Conservation (phyloP, 1,284 basidiomycete genomes). For the Ustilago crameri region DNA sequence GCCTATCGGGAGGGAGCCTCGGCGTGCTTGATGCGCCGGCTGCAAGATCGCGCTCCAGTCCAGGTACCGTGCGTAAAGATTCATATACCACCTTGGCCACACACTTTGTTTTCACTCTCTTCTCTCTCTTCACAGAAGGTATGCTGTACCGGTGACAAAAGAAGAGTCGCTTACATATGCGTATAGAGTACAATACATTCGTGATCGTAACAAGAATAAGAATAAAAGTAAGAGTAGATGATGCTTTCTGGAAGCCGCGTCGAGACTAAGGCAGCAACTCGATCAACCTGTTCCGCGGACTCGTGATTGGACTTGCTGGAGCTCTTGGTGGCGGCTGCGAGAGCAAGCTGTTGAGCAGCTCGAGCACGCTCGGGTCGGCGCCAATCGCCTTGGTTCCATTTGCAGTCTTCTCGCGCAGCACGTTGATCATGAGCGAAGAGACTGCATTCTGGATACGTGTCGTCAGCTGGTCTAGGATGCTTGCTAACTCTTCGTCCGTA, state of each 20-base stretch:
- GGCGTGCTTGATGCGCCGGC: no score
- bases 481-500: conserved; percentile 63
- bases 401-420: conserved; percentile 31
- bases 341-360: conserved; percentile 31
- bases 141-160: neutral
- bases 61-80: no score
- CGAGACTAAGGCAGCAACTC: conserved; percentile 19
- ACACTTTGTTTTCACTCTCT: no score
- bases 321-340: conserved; percentile 18
- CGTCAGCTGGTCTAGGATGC: conserved; percentile 62
- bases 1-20: no score
- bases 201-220: no score
- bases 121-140: no score
- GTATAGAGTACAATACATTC: conserved; percentile 9
- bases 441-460: conserved; percentile 60
- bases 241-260: neutral
- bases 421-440: conserved; percentile 41
- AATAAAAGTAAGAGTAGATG: no score
- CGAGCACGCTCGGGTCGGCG: conserved; percentile 22
- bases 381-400: conserved; percentile 13
- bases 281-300: conserved; percentile 22
- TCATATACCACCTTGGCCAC: no score
- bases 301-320: conserved; percentile 16
- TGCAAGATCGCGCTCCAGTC: no score
- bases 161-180: neutral